Evolutionary conservation across 805 yeast species (phyloP).

Genomic region (Nakazawaea wickerhamii): DNA sequence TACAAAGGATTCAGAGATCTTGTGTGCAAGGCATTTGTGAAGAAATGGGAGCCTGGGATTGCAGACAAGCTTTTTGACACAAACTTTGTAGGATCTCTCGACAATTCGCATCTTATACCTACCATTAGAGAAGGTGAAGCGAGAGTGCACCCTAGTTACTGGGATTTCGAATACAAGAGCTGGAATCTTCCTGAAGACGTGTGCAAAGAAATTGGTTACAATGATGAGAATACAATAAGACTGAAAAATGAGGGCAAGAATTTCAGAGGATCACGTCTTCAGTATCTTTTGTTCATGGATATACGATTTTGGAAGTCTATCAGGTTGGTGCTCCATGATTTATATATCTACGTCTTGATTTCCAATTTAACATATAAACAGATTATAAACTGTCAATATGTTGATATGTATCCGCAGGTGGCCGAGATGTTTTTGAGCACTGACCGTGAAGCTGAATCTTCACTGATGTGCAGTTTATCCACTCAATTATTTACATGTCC

Average conservation of each 20-base stretch:
- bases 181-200: constrained; percentile 44
- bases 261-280: constrained; percentile 49
- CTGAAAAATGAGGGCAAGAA: constrained; percentile 16
- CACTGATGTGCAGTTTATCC: constrained; percentile 66
- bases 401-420: constrained; percentile 73
- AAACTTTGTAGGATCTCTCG: constrained; percentile 26
- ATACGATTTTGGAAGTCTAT: constrained; percentile 65
- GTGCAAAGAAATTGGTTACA: constrained; percentile 44
- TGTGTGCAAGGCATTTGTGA: constrained; percentile 53
- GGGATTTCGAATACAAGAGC: constrained; percentile 33
- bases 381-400: constrained; percentile 70
- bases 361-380: constrained; percentile 52
- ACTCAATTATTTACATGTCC: constrained; percentile 92
- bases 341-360: constrained; percentile 60
- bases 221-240: constrained; percentile 19
- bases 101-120: constrained; percentile 32
- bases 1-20: constrained; percentile 41
- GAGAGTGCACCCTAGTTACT: constrained; percentile 24
- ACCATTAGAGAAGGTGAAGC: constrained; percentile 24
- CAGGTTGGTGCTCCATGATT: constrained; percentile 52
- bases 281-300: constrained; percentile 59
- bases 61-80: constrained; percentile 13
- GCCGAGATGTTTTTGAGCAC: constrained; percentile 62
- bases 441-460: constrained; percentile 87
- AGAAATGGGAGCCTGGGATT: constrained; percentile 58